Conservation (phyloP, 768 basidiomycete genomes). For the Lentinula aciculospora region DNA sequence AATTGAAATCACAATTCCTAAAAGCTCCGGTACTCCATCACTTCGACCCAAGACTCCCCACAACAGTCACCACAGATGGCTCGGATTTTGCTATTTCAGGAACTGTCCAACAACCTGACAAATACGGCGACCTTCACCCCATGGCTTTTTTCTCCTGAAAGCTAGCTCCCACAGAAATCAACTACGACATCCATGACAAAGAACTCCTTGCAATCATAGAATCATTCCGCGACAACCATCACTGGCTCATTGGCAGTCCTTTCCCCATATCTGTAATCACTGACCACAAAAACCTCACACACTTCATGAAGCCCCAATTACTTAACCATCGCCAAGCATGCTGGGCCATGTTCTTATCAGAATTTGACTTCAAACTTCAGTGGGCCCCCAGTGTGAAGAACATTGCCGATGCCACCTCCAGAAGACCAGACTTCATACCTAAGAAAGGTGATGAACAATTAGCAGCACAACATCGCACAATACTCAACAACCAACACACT, state of each 20-base stretch:
- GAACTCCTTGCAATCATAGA: too few relatives aligned
- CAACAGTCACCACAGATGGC: conserved; percentile 7
- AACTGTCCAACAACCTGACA: conserved; percentile 14
- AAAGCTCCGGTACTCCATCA: conserved; percentile 22
- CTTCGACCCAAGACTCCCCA: conserved; percentile 18
- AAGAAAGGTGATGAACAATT: conserved; percentile 14
- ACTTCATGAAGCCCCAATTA: conserved; percentile 21
- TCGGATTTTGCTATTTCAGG: too few relatives aligned
- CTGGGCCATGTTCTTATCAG: too few relatives aligned
- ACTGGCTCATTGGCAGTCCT: too few relatives aligned
- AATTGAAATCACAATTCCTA: conserved; percentile 17
- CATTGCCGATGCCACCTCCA: conserved; percentile 24
- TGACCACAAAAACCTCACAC: conserved; percentile 27
- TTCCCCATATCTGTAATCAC: too few relatives aligned
- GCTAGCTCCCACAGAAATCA: too few relatives aligned
- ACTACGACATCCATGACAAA: too few relatives aligned
- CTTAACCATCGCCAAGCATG: conserved; percentile 24
- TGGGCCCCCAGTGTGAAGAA: conserved; percentile 23
- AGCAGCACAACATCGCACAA: too few relatives aligned
- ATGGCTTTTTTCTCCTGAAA: conserved; percentile 24
- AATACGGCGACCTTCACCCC: conserved; percentile 18
- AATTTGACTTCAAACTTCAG: too few relatives aligned
- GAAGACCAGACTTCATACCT: conserved; percentile 22
- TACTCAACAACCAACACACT: too few relatives aligned
- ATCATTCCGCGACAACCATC: too few relatives aligned